Conservation (phyloP, 306 rosid genomes). For the Adenanthera pavonina region DNA sequence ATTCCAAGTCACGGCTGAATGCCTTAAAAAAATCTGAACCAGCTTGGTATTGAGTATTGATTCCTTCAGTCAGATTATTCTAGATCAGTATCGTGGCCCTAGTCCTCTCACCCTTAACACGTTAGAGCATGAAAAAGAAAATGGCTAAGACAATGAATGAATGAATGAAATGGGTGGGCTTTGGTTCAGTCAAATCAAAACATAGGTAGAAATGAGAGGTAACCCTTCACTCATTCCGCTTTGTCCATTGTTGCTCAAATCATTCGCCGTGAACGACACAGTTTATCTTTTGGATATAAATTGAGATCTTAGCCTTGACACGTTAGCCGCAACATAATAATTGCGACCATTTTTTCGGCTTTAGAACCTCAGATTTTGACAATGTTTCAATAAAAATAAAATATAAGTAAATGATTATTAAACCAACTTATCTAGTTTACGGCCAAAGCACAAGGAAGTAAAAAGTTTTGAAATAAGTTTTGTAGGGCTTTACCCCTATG, state of each 20-base stretch:
- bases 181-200: neutral
- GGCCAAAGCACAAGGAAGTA: too few relatives aligned
- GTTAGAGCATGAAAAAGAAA: neutral
- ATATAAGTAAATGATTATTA: too few relatives aligned
- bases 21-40: neutral
- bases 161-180: too few relatives aligned
- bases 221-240: neutral
- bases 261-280: neutral
- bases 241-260: neutral
- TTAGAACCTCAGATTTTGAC: too few relatives aligned
- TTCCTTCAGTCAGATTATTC: neutral
- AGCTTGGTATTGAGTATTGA: neutral
- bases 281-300: too few relatives aligned
- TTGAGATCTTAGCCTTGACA: too few relatives aligned
- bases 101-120: neutral
- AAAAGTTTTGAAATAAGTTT: neutral
- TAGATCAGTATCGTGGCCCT: neutral
- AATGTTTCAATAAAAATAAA: too few relatives aligned
- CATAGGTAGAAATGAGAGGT: neutral
- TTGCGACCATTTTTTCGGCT: neutral
- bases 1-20: neutral
- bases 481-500: conserved; percentile 21
- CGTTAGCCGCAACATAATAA: neutral
- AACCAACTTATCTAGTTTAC: too few relatives aligned
- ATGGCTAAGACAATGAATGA: too few relatives aligned